A percentile compares a stretch with the other conserved stretches of the same genome.
Evolutionary conservation across 2,329 filamentous ascomycete genomes (phyloP).

Genomic region (Pyrenochaeta sp.): DNA sequence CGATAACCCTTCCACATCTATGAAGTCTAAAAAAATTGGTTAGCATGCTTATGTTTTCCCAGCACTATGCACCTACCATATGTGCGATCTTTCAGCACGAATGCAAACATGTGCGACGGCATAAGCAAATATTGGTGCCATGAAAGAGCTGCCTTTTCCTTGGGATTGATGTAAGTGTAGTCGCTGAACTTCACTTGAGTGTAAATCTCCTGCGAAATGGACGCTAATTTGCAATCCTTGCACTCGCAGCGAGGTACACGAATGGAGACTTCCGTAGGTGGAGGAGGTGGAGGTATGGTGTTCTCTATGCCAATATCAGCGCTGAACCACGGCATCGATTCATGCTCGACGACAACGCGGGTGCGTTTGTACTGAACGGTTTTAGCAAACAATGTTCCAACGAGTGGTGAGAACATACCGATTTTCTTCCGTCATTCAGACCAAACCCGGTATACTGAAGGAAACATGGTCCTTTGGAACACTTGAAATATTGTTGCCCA

Average conservation of each 20-base stretch:
- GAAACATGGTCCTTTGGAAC: constrained; percentile 2
- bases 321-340: not conserved
- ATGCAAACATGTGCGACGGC: constrained; percentile 12
- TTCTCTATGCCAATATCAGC: not conserved
- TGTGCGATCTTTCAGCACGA: constrained; percentile 9
- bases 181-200: not conserved
- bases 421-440: not conserved
- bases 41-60: not conserved
- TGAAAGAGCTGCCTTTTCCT: not conserved
- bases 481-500: constrained; percentile 5
- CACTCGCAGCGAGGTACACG: constrained; percentile 4
- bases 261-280: not conserved
- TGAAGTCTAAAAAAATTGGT: not conserved
- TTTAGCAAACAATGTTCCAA: not conserved
- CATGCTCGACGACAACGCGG: constrained; percentile 3
- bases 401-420: not conserved
- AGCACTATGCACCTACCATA: constrained; percentile 10
- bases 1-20: not conserved
- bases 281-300: not conserved
- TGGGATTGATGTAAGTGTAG: not conserved
- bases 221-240: not conserved
- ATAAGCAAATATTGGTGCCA: constrained; percentile 9
- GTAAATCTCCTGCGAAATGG: not conserved
- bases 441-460: constrained; percentile 4
- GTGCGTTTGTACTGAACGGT: not conserved